phyloP scores from a whole-genome alignment of 257 asterid genomes.

The Linaria vulgaris region DNA sequence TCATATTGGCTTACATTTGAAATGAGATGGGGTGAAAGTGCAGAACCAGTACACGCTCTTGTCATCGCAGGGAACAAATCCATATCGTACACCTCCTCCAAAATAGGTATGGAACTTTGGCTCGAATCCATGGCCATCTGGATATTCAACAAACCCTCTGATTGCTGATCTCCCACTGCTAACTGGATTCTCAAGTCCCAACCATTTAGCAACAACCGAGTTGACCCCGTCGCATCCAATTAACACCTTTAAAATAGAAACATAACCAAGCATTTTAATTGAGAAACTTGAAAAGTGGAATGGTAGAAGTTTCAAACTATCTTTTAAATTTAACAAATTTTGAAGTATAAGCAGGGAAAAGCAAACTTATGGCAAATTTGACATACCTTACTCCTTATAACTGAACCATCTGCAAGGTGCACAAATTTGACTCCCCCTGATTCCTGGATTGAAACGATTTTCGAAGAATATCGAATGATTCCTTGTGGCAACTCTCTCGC shows the following conservation, averaged over 20 bases:
- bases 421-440: constrained; percentile 57
- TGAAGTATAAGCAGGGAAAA: no score
- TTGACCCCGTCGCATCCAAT: constrained; percentile 87
- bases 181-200: constrained; percentile 57
- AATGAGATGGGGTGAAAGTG: constrained; percentile 29
- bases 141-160: constrained; percentile 60
- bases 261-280: background rate
- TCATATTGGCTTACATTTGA: constrained; percentile 9
- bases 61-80: constrained; percentile 43
- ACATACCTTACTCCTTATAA: constrained; percentile 55
- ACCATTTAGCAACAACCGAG: constrained; percentile 63
- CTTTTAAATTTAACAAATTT: no score
- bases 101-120: constrained; percentile 33
- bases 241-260: constrained; percentile 46
- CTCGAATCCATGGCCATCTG: constrained; percentile 52
- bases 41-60: constrained; percentile 25
- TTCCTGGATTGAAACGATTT: constrained; percentile 59
- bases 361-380: background rate
- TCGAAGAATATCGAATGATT: constrained; percentile 64
- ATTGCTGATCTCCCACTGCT: constrained; percentile 56
- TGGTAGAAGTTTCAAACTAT: background rate
- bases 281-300: background rate
- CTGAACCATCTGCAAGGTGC: constrained; percentile 75
- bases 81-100: constrained; percentile 47
- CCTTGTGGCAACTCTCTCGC: constrained; percentile 66